A percentile compares a stretch with the other conserved stretches of the same genome.
Conservation (phyloP, 2,329 filamentous ascomycete genomes). For the Claviceps africana region DNA sequence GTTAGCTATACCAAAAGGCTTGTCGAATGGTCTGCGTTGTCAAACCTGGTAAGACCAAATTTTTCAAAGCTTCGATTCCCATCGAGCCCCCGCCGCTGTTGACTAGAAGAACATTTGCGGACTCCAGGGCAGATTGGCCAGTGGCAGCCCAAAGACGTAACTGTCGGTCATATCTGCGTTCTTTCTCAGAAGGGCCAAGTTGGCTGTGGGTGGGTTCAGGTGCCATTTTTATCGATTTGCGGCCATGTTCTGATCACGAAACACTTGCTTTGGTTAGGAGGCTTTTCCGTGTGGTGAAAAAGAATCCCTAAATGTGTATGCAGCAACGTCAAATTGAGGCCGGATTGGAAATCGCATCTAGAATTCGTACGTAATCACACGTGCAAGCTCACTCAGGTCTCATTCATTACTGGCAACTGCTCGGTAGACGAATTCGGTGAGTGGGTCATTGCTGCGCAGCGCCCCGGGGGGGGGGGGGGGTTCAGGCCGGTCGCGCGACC, state of each 20-base stretch:
- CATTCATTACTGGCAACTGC: background rate
- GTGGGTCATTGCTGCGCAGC: background rate
- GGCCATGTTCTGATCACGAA: background rate
- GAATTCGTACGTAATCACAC: background rate
- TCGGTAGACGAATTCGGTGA: background rate
- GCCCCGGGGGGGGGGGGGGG: too few relatives aligned
- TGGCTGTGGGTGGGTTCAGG: slow-evolving; percentile 18
- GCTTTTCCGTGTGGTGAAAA: background rate
- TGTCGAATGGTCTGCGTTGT: slow-evolving; percentile 6
- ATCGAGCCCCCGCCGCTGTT: slow-evolving; percentile 80
- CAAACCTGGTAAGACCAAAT: slow-evolving; percentile 75
- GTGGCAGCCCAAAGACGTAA: slow-evolving; percentile 88
- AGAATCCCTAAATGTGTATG: background rate
- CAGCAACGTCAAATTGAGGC: background rate
- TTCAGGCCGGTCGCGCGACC: too few relatives aligned
- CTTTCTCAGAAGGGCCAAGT: slow-evolving; percentile 43
- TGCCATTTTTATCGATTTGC: background rate
- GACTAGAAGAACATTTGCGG: slow-evolving; percentile 78
- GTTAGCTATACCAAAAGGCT: background rate
- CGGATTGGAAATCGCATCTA: background rate
- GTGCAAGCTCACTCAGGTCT: too few relatives aligned
- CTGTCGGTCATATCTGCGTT: slow-evolving; percentile 84
- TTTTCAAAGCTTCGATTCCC: slow-evolving; percentile 86
- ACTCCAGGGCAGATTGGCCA: slow-evolving; percentile 80
- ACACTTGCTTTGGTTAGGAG: background rate